Evolutionary conservation across 129 eudicot species (phyloP).

Genomic region (Pulicaria dysenterica): DNA sequence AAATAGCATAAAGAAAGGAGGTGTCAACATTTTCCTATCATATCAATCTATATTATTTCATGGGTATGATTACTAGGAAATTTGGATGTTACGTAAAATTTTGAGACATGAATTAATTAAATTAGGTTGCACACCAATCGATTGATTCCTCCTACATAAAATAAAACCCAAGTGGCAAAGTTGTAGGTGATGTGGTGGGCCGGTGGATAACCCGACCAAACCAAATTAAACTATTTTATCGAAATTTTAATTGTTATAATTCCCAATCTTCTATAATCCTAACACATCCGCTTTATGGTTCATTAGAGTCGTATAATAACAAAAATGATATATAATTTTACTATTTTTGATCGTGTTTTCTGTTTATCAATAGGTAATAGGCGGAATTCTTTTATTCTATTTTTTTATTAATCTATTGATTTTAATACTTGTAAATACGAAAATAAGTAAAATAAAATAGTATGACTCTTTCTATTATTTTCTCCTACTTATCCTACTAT

Average conservation of each 20-base stretch:
- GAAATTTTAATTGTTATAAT: neutral
- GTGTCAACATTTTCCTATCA: neutral
- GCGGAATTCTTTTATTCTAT: no score
- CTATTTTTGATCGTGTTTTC: no score
- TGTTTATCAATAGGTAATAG: no score
- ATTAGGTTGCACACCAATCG: slow-evolving; percentile 33
- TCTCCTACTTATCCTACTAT: no score
- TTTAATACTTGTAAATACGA: no score
- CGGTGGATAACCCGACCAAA: slow-evolving; percentile 5
- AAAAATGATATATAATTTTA: neutral
- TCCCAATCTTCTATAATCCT: slow-evolving; percentile 14
- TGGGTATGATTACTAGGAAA: slow-evolving; percentile 11
- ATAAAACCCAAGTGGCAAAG: slow-evolving; percentile 29
- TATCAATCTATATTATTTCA: neutral
- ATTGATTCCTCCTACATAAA: slow-evolving; percentile 35
- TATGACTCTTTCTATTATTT: no score
- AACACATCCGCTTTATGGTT: slow-evolving; percentile 13
- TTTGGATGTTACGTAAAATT: slow-evolving; percentile 28
- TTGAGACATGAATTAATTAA: slow-evolving; percentile 16
- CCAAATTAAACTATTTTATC: slow-evolving; percentile 1
- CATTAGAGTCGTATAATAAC: neutral
- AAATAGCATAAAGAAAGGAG: neutral
- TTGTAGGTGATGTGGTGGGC: slow-evolving; percentile 12
- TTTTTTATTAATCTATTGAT: no score
- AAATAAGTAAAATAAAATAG: no score